Evolutionary conservation across 371 early-diverging fungal genomes (phyloP), one percentile per base, ranked within the genome.

Genomic region (Nematocida minor): DNA sequence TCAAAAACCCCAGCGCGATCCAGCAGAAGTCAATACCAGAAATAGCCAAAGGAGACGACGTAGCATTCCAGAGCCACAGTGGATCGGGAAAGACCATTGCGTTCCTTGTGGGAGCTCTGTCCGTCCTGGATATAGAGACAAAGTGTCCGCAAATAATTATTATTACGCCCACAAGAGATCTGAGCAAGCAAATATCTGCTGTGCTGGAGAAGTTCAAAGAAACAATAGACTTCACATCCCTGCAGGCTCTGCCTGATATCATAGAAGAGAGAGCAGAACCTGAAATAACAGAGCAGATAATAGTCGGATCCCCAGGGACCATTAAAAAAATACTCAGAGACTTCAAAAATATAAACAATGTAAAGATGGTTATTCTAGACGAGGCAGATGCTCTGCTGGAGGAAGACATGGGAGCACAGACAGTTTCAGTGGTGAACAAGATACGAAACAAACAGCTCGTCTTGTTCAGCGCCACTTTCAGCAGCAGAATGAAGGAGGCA

Each of bases 11-110:
- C 0, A 67, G 68, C 34, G 31, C 54, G 22, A 69, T 69, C 48
- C 79, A 79, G 55, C 47, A 60, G 34, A 69, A 38, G 9, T 55
- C 79, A 4, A 69, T 79, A 0, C 79, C 79, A 46, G 68, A 79
- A 20, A 91, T 96, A 80, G 88, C 92, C 67, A 70, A 31, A 80
- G 93, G 92, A 51, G 89, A 90, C 71, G 95, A 97, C 87, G 94
- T 96, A 62, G 94, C 95, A 83, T 95, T 96, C 55, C 97, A 96
- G 87, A 97, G 97, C 41, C 96, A 97, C 87, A 95, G 96, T 46
- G 87, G 87, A 57, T 93, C 94, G 0, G 95, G 96, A 48, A 97
- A 97, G 85, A 96, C 98, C 7, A 95, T 96, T 2, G 95, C 96
- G 14, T 83, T 82, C 69, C 63, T 82, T 41, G 38, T 78, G 31